Base-by-base conservation (phyloP, 805 yeast species). In the Saccharomycopsis selenospora region DNA sequence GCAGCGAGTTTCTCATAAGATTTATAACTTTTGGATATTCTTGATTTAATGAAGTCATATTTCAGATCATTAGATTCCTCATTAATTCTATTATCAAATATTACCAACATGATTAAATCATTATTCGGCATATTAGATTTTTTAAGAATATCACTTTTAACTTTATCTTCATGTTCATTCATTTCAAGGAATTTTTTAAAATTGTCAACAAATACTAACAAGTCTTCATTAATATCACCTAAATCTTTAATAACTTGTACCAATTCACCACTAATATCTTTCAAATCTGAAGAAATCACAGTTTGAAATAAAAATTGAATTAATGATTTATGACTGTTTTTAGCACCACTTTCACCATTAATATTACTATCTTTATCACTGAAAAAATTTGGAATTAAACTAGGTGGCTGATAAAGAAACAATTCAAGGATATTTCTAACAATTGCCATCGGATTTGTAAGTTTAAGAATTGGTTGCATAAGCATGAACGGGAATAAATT, bases 401-500 rank as follows among this genome's bases (percentile, higher is more conserved):
- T 52, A 2, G 54, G 55, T 3, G 88, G 85, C 56, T 80, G 86
- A n/a, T 84, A 86, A 68, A 93, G 77, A 56, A 91, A 79, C 50
- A 91, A 62, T 57, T 88, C 96, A 29, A 90, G 75, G 61, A 91
- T 67, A 20, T 82, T 78, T 52, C 89, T 85, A 68, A 87, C 79
- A 24, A 91, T 80, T 38, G 82, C 77, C 66, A 89, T 78, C 2
- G 99, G 98, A 59, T 91, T 91, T 0, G 98, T 87, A 51, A 83
- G 79, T 59, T 80, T 75, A 59, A 93, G 64, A 20, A 91, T 83
- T 18, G 86, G 85, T 40, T 81, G 80, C 63, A 90, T 77, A 29
- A 91, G 61, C 1, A 75, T 67, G 62, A 91, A 93, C 0, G 98
- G 99, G 67, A 91, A 77, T 51, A 87, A 59, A 27, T 72, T 66